These are phyloP conservation scores for Ophiostoma perfectum DNA, from an alignment of 2,329 filamentous ascomycete species.

Conservation along the genomic window DNA sequence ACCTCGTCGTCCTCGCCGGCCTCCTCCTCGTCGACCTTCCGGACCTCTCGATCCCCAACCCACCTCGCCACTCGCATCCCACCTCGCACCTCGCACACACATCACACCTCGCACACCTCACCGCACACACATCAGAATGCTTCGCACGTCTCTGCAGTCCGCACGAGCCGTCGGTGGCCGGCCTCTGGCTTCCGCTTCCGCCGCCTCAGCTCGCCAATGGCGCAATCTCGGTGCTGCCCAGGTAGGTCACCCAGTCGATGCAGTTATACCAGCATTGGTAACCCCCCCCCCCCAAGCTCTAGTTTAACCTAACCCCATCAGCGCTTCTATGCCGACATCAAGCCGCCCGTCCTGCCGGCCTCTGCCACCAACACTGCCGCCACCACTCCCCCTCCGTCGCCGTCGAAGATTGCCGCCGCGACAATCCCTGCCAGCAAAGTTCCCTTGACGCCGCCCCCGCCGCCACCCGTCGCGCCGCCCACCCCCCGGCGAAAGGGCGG, in stretches of 20 bases:
- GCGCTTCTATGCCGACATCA: constrained; percentile 53
- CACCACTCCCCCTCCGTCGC: constrained; percentile 26
- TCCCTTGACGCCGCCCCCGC: constrained; percentile 26
- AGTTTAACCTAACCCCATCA: constrained; percentile 29
- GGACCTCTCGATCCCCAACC: neutral
- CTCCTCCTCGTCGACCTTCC: neutral
- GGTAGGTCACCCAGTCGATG: constrained; percentile 16
- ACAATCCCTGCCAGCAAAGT: constrained; percentile 36
- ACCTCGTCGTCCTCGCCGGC: neutral
- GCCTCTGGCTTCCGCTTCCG: constrained; percentile 45
- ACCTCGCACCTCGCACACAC: neutral
- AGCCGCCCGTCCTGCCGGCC: constrained; percentile 38
- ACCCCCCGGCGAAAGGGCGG: constrained; percentile 52
- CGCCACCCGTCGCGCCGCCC: constrained; percentile 37
- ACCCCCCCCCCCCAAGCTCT: neutral
- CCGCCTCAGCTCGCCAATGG: constrained; percentile 51
- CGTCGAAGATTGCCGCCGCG: constrained; percentile 37
- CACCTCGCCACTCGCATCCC: constrained; percentile 24
- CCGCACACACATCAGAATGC: constrained; percentile 50
- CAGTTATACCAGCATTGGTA: neutral
- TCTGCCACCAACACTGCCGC: constrained; percentile 49
- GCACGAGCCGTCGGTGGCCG: constrained; percentile 54
- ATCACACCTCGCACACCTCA: neutral
- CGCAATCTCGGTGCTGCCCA: constrained; percentile 33
- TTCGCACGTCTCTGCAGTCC: constrained; percentile 64